Percentiles rank a stretch among this genome's conserved stretches.
Conservation (phyloP, 78 protist species). For the Dictyostelium brefeldianum region DNA sequence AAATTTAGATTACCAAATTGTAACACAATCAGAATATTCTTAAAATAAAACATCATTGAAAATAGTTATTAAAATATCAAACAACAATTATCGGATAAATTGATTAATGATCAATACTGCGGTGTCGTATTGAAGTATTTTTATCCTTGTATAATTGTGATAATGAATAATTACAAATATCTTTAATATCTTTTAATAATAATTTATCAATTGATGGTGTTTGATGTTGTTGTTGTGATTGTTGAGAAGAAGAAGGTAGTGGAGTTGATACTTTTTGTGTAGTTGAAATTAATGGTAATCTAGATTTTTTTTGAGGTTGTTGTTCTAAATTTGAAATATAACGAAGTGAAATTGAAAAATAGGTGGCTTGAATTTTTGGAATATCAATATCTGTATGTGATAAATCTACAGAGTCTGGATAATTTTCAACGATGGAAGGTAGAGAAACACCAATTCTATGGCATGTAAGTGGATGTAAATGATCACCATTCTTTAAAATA, state of each 20-base stretch:
- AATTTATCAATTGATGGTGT: background rate
- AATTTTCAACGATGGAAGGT: background rate
- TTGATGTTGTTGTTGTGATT: background rate
- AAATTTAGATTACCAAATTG: too few relatives aligned
- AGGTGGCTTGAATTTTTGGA: conserved; percentile 8
- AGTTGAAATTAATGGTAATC: background rate
- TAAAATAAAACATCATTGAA: too few relatives aligned
- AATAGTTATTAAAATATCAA: too few relatives aligned
- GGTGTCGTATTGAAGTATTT: too few relatives aligned
- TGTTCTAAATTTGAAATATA: background rate
- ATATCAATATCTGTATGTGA: conserved; percentile 12
- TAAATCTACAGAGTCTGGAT: background rate
- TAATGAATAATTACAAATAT: background rate
- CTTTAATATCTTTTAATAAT: conserved; percentile 15
- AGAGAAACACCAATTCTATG: background rate
- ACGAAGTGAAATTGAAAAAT: background rate
- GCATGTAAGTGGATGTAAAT: background rate
- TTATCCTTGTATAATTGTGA: background rate
- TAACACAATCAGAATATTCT: too few relatives aligned
- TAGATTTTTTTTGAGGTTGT: background rate
- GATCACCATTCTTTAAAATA: conserved; percentile 9
- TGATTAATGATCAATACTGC: too few relatives aligned
- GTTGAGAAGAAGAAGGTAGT: background rate
- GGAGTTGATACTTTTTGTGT: background rate
- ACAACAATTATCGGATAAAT: too few relatives aligned